These are phyloP conservation scores for Phytomonas serpens DNA, from an alignment of 208 protist species.

Conservation along the genomic window DNA sequence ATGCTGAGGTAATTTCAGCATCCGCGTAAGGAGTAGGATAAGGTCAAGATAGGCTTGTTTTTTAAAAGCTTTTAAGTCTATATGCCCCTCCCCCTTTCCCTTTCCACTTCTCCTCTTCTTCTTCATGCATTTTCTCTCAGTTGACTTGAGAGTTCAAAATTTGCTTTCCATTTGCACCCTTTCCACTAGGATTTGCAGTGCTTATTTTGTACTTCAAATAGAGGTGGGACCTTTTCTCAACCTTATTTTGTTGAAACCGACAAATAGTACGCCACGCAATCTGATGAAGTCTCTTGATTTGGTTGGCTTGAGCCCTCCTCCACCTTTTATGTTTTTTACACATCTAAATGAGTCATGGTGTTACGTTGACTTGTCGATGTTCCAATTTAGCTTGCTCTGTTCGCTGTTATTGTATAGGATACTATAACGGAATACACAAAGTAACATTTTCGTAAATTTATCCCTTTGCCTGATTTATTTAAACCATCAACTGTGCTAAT, in stretches of 20 bases:
- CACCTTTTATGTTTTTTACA: not conserved
- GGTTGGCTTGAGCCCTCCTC: not conserved
- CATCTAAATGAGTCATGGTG: not conserved
- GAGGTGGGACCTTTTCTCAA: not conserved
- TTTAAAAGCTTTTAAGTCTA: not conserved
- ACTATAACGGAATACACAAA: not conserved
- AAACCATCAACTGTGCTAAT: not conserved
- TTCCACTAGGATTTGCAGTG: not conserved
- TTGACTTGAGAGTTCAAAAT: not conserved
- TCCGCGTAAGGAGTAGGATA: not conserved
- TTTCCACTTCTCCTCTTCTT: not conserved
- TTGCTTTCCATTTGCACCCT: not conserved
- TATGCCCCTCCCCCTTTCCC: not conserved
- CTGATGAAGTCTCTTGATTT: not conserved
- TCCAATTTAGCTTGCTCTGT: constrained; percentile 1
- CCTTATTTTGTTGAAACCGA: not conserved
- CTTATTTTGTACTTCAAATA: not conserved
- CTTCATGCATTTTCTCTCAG: not conserved
- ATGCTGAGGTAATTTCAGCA: not conserved
- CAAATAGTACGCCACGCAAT: not conserved
- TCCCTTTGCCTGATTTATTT: not conserved
- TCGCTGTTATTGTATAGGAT: constrained; percentile 4
- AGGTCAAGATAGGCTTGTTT: not conserved
- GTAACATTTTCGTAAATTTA: not conserved
- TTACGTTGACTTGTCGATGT: not conserved